Conservation (phyloP, 2,329 filamentous ascomycete genomes). For the Anthostomella pinea region DNA sequence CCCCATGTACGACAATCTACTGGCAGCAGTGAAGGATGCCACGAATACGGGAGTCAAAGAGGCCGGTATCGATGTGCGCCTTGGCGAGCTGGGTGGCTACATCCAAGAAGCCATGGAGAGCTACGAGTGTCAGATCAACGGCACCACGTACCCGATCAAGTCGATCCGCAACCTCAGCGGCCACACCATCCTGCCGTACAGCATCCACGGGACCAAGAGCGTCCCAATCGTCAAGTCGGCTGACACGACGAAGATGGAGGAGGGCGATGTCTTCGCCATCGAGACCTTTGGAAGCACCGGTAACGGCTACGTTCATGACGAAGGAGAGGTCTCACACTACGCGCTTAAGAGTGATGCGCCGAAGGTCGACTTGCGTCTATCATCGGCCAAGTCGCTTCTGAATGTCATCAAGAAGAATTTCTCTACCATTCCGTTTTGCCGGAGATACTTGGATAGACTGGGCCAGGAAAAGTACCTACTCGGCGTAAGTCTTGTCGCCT, state of each 20-base stretch:
- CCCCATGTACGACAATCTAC: slow-evolving; percentile 69
- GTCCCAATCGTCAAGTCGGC: slow-evolving; percentile 89
- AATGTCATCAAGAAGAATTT: slow-evolving; percentile 96
- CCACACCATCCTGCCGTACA: slow-evolving; percentile 85
- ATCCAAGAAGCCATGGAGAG: slow-evolving; percentile 94
- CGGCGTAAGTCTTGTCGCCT: slow-evolving; percentile 58
- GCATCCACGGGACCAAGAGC: slow-evolving; percentile 89
- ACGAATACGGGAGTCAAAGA: slow-evolving; percentile 86
- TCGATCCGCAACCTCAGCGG: slow-evolving; percentile 84
- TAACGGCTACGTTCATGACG: slow-evolving; percentile 81
- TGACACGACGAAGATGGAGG: slow-evolving; percentile 95
- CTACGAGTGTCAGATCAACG: slow-evolving; percentile 82
- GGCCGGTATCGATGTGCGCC: slow-evolving; percentile 87
- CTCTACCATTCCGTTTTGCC: slow-evolving; percentile 85
- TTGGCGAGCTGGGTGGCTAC: slow-evolving; percentile 77
- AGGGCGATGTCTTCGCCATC: slow-evolving; percentile 91
- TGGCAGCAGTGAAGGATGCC: slow-evolving; percentile 70
- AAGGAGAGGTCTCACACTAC: slow-evolving; percentile 89
- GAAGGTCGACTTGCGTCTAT: slow-evolving; percentile 72
- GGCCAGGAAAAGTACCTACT: slow-evolving; percentile 93
- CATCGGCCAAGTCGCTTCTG: slow-evolving; percentile 80
- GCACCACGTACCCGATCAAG: slow-evolving; percentile 76
- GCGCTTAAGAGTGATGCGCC: slow-evolving; percentile 70
- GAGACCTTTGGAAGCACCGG: slow-evolving; percentile 95
- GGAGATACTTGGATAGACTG: slow-evolving; percentile 86